These are phyloP conservation scores for Phytophthora melonis DNA, from an alignment of 352 stramenopile genomes.

Conservation along the genomic window DNA sequence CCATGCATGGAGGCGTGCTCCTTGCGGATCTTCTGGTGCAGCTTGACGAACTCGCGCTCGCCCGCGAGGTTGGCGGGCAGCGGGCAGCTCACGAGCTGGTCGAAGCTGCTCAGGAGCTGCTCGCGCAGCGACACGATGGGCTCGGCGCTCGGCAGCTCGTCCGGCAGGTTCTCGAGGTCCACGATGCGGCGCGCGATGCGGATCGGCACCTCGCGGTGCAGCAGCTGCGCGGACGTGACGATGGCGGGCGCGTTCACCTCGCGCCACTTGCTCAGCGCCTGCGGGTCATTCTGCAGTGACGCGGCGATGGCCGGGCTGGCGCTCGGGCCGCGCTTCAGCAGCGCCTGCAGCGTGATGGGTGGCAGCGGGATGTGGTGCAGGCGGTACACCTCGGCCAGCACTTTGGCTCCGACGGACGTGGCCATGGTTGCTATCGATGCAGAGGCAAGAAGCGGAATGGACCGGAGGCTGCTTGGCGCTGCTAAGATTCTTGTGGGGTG, in stretches of 20 bases:
- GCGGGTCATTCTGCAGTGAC: conserved; percentile 60
- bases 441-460: conserved; percentile 15
- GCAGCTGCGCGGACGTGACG: conserved; percentile 79
- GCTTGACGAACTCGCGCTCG: conserved; percentile 67
- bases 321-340: conserved; percentile 72
- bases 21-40: conserved; percentile 65
- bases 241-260: conserved; percentile 75
- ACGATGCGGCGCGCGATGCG: conserved; percentile 83
- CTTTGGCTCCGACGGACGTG: conserved; percentile 61
- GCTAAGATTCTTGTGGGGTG: conserved; percentile 12
- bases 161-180: conserved; percentile 84
- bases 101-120: conserved; percentile 75
- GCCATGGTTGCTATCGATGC: conserved; percentile 24
- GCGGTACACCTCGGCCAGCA: conserved; percentile 85
- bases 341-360: conserved; percentile 81
- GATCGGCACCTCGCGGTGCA: conserved; percentile 85
- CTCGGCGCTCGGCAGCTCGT: conserved; percentile 63
- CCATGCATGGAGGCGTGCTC: conserved; percentile 80
- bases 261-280: conserved; percentile 65
- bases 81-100: conserved; percentile 71
- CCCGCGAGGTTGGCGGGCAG: conserved; percentile 62
- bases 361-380: conserved; percentile 84
- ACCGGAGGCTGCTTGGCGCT: background rate
- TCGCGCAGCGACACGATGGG: conserved; percentile 74
- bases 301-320: conserved; percentile 55